Evolutionary conservation across 2,329 filamentous ascomycete species (phyloP).

Genomic region (Thielaviopsis euricoi): DNA sequence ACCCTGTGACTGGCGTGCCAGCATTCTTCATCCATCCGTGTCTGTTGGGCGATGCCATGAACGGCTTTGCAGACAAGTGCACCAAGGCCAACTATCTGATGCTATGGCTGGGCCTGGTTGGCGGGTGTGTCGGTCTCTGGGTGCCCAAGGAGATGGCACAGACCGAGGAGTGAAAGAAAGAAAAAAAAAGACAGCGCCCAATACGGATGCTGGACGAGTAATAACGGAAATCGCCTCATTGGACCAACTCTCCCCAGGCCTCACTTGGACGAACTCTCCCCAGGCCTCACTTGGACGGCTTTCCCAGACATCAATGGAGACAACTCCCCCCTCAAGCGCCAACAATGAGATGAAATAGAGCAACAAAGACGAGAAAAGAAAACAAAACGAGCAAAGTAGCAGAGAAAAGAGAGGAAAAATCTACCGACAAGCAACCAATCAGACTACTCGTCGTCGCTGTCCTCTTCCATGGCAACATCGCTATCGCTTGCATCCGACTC

Average conservation of each 20-base stretch:
- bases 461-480: conserved; percentile 53
- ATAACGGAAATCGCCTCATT: not conserved
- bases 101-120: conserved; percentile 79
- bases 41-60: conserved; percentile 68
- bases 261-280: no score
- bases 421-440: not conserved
- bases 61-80: conserved; percentile 35
- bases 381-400: not conserved
- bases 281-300: no score
- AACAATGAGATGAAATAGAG: not conserved
- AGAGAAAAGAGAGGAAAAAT: not conserved
- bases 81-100: conserved; percentile 57
- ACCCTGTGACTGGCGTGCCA: conserved; percentile 63
- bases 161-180: not conserved
- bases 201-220: not conserved
- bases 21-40: conserved; percentile 90
- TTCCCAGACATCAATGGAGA: no score
- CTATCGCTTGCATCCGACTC: conserved; percentile 53
- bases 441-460: conserved; percentile 54
- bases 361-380: not conserved
- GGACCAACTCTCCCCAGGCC: no score
- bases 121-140: conserved; percentile 62
- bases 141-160: conserved; percentile 52
- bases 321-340: no score
- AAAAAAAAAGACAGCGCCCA: not conserved